Percentiles rank a stretch among this genome's conserved stretches.
These are phyloP conservation scores for Bothriochloa decipiens DNA, from an alignment of 176 grass and related monocot genomes.

Conservation along the genomic window DNA sequence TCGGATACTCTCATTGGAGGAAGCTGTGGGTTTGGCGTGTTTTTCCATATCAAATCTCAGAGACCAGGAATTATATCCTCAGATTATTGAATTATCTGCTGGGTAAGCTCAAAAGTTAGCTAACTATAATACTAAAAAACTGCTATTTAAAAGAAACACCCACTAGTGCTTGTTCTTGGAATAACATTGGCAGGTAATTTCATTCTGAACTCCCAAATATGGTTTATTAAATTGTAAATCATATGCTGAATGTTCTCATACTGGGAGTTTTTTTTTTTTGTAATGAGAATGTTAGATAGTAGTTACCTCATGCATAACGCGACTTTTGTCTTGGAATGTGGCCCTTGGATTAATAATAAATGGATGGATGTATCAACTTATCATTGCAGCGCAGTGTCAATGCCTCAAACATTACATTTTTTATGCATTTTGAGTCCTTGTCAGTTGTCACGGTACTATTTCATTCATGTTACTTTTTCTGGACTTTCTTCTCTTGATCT, in stretches of 20 bases:
- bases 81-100: slow-evolving; percentile 85
- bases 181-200: slow-evolving; percentile 23
- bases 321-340: not conserved
- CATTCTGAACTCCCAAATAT: slow-evolving; percentile 2
- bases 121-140: slow-evolving; percentile 31
- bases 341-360: slow-evolving; percentile 6
- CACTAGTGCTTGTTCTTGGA: not conserved
- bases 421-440: slow-evolving; percentile 18
- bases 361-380: not conserved
- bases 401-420: slow-evolving; percentile 6
- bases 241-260: not conserved
- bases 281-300: not conserved
- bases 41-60: slow-evolving; percentile 84
- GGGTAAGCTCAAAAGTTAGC: slow-evolving; percentile 60
- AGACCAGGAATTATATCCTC: slow-evolving; percentile 93
- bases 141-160: not conserved
- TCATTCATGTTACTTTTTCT: slow-evolving; percentile 17
- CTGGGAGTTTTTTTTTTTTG: slow-evolving; percentile 12
- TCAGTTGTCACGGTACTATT: slow-evolving; percentile 19
- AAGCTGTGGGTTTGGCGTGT: slow-evolving; percentile 68
- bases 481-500: slow-evolving; percentile 39
- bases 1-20: slow-evolving; percentile 83
- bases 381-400: slow-evolving; percentile 5
- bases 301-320: not conserved
- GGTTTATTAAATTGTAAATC: not conserved